phyloP scores from a whole-genome alignment of 2,329 filamentous ascomycete species.

The Dothideomycetes sp. region DNA sequence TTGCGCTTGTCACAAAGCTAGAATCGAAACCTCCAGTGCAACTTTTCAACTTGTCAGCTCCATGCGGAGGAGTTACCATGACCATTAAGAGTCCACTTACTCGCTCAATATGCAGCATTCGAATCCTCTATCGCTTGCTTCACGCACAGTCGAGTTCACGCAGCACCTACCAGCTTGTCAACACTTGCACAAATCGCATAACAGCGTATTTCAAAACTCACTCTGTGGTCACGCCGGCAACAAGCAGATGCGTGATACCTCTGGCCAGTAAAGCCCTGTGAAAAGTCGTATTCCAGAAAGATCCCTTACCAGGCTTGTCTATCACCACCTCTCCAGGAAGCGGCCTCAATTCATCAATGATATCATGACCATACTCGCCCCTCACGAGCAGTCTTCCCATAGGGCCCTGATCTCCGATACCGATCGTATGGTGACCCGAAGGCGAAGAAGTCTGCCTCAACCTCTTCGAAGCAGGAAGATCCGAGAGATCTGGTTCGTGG shows the following conservation, averaged over 20 bases:
- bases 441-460: slow-evolving; percentile 37
- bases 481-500: slow-evolving; percentile 40
- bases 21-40: slow-evolving; percentile 39
- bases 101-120: slow-evolving; percentile 44
- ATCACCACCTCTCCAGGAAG: slow-evolving; percentile 42
- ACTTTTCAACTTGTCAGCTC: slow-evolving; percentile 1
- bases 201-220: neutral
- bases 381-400: slow-evolving; percentile 43
- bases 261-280: slow-evolving; percentile 42
- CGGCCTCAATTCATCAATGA: slow-evolving; percentile 43
- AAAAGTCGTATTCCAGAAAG: slow-evolving; percentile 46
- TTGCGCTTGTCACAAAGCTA: slow-evolving; percentile 33
- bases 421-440: slow-evolving; percentile 31
- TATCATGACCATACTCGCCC: slow-evolving; percentile 45
- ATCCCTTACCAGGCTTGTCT: slow-evolving; percentile 49
- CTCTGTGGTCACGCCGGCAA: slow-evolving; percentile 49
- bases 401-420: slow-evolving; percentile 42
- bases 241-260: slow-evolving; percentile 47
- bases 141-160: slow-evolving; percentile 44
- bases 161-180: slow-evolving; percentile 28
- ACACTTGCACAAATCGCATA: neutral
- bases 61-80: neutral
- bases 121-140: slow-evolving; percentile 50
- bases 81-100: neutral
- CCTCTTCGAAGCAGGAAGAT: slow-evolving; percentile 41